These are phyloP conservation scores for Simmondsia chinensis DNA, from an alignment of 148 eudicot genomes.

Conservation along the genomic window DNA sequence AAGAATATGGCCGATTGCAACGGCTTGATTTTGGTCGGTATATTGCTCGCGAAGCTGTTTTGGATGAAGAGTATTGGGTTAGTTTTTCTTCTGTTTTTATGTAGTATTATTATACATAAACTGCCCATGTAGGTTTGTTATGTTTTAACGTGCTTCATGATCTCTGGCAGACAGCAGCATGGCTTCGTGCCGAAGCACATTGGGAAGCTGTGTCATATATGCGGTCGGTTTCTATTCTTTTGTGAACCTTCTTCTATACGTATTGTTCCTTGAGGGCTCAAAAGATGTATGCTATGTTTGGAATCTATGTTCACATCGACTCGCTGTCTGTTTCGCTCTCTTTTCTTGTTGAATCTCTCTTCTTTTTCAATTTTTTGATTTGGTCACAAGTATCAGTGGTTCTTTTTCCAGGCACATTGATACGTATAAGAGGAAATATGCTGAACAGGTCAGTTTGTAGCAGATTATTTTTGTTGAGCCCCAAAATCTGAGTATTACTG, in stretches of 20 bases:
- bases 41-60: constrained; percentile 65
- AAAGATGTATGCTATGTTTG: neutral
- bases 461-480: too few species aligned
- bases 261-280: neutral
- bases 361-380: neutral
- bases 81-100: constrained; percentile 14
- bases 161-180: constrained; percentile 70
- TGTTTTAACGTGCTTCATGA: constrained; percentile 11
- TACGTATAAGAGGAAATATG: constrained; percentile 57
- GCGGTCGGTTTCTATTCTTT: constrained; percentile 31
- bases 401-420: constrained; percentile 56
- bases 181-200: constrained; percentile 85
- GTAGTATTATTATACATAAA: neutral
- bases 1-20: constrained; percentile 34
- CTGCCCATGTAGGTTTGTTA: neutral
- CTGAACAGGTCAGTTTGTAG: constrained; percentile 70
- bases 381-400: constrained; percentile 3
- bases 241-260: neutral
- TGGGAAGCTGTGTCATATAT: constrained; percentile 60
- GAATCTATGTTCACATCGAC: neutral
- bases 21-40: constrained; percentile 46
- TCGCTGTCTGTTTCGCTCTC: neutral
- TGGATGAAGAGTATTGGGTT: constrained; percentile 88
- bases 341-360: neutral
- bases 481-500: too few species aligned